Evolutionary conservation across 768 basidiomycete genomes (phyloP).

Genomic region (Tulasnella sp.): DNA sequence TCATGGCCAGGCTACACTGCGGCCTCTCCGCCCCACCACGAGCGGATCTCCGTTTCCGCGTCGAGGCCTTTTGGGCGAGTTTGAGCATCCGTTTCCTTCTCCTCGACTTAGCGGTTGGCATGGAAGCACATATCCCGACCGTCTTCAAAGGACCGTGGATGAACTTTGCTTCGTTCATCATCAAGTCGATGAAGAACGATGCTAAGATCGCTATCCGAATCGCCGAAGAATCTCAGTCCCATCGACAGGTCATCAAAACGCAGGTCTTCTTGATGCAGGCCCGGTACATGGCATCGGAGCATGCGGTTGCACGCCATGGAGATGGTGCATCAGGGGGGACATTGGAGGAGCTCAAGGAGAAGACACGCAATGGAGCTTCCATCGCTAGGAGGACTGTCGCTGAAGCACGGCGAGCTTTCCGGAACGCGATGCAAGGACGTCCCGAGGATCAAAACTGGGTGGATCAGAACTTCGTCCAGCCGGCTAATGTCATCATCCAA

Average conservation of each 20-base stretch:
- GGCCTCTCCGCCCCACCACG: slow-evolving; percentile 44
- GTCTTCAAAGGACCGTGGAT: neutral
- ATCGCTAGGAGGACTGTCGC: neutral
- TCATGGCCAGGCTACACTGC: slow-evolving; percentile 40
- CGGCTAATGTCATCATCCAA: slow-evolving; percentile 31
- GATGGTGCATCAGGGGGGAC: slow-evolving; percentile 12
- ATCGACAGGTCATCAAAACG: slow-evolving; percentile 41
- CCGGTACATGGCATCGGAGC: slow-evolving; percentile 36
- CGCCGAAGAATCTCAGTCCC: slow-evolving; percentile 39
- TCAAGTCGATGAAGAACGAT: slow-evolving; percentile 38
- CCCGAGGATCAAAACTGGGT: slow-evolving; percentile 32
- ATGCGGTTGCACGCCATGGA: slow-evolving; percentile 19
- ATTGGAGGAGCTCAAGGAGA: neutral
- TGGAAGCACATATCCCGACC: slow-evolving; percentile 24
- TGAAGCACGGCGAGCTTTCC: slow-evolving; percentile 19
- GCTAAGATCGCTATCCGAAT: slow-evolving; percentile 36
- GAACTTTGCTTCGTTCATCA: slow-evolving; percentile 30
- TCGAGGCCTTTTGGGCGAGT: slow-evolving; percentile 49
- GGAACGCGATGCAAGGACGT: slow-evolving; percentile 17
- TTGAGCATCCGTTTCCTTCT: slow-evolving; percentile 44
- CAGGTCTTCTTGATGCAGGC: slow-evolving; percentile 35
- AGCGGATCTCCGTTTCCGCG: slow-evolving; percentile 46
- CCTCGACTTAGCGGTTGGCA: slow-evolving; percentile 30
- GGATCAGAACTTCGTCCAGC: slow-evolving; percentile 31
- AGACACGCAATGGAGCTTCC: neutral